phyloP scores from a whole-genome alignment of 1,284 basidiomycete species.

The Ustilago nuda region DNA sequence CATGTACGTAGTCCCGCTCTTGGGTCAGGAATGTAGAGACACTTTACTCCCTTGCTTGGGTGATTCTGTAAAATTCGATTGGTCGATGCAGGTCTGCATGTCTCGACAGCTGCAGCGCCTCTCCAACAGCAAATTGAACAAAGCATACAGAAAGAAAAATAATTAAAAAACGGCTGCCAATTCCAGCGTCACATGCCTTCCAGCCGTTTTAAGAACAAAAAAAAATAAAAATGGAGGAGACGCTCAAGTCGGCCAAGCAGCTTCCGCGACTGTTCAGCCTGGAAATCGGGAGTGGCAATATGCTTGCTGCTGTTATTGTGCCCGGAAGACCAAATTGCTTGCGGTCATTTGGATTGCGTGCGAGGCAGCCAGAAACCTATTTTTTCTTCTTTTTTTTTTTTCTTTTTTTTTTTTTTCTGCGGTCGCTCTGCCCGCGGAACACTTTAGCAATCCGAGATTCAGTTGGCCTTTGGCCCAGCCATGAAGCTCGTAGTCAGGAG shows the following conservation, averaged over 20 bases:
- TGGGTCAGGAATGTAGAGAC: no score
- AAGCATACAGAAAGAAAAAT: not conserved
- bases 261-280: not conserved
- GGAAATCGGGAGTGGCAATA: slow-evolving; percentile 1
- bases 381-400: not conserved
- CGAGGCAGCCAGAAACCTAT: not conserved
- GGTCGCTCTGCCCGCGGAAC: not conserved
- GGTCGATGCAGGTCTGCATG: slow-evolving; percentile 10
- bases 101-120: slow-evolving; percentile 7
- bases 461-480: not conserved
- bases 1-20: no score
- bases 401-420: slow-evolving; percentile 3
- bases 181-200: slow-evolving; percentile 15
- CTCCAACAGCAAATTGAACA: not conserved
- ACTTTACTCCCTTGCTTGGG: no score
- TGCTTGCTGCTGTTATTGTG: no score
- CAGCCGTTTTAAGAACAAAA: not conserved
- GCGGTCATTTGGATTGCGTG: not conserved
- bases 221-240: not conserved
- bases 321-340: not conserved
- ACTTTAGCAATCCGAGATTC: not conserved
- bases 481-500: no score
- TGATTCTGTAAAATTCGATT: slow-evolving; percentile 18
- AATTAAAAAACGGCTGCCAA: slow-evolving; percentile 6
- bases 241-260: slow-evolving; percentile 12